Conservation (phyloP, 2,329 filamentous ascomycete genomes). For the Paraphoma chrysanthemicola region DNA sequence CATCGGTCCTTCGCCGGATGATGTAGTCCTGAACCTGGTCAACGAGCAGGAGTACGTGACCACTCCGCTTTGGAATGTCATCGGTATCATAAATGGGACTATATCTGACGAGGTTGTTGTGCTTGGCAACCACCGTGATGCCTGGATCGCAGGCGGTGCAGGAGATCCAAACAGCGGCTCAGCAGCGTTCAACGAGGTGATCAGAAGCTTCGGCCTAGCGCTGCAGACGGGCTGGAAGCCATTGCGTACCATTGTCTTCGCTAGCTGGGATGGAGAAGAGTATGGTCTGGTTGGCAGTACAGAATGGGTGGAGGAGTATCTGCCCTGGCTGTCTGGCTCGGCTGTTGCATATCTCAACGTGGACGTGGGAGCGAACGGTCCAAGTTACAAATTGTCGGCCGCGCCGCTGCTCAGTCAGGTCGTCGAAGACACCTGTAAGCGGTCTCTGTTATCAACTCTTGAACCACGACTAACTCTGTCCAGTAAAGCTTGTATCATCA, state of each 20-base stretch:
- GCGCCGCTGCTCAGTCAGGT: slow-evolving; percentile 79
- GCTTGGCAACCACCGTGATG: slow-evolving; percentile 90
- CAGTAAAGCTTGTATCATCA: slow-evolving; percentile 45
- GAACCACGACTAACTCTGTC: slow-evolving; percentile 12
- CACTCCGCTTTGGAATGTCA: slow-evolving; percentile 72
- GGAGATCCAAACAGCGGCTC: slow-evolving; percentile 85
- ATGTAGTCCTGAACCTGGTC: slow-evolving; percentile 61
- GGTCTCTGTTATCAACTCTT: not conserved
- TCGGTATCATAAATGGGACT: slow-evolving; percentile 89
- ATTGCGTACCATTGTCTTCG: slow-evolving; percentile 88
- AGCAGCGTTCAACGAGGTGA: slow-evolving; percentile 78
- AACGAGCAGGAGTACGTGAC: slow-evolving; percentile 60
- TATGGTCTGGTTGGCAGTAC: slow-evolving; percentile 87
- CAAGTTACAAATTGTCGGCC: slow-evolving; percentile 68
- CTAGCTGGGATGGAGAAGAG: slow-evolving; percentile 73
- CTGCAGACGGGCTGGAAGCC: slow-evolving; percentile 80
- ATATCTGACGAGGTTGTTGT: slow-evolving; percentile 85
- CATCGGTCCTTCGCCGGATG: slow-evolving; percentile 79
- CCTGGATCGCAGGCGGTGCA: slow-evolving; percentile 86
- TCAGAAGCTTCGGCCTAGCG: slow-evolving; percentile 76
- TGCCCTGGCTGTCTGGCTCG: slow-evolving; percentile 77
- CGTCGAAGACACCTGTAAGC: slow-evolving; percentile 67
- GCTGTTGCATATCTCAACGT: slow-evolving; percentile 87
- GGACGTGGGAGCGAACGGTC: slow-evolving; percentile 74
- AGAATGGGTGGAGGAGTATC: slow-evolving; percentile 90